Evolutionary conservation across 768 basidiomycete species (phyloP).

Genomic region (Pleurotus tuoliensis): DNA sequence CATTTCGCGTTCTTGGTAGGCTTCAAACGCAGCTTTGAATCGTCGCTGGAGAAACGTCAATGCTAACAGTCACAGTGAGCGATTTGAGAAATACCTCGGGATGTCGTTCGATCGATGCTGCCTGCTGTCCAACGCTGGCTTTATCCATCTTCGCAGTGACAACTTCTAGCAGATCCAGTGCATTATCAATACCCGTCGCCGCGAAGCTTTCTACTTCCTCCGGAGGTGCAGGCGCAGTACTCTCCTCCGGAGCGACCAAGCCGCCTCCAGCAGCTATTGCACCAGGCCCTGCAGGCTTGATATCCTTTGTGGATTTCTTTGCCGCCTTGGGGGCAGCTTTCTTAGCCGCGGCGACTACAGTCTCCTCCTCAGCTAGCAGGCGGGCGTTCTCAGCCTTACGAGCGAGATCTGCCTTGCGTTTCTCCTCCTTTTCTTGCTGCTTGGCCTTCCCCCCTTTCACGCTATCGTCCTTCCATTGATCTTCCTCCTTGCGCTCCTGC

Average conservation of each 20-base stretch:
- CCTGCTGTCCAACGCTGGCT: constrained; percentile 83
- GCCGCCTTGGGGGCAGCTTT: constrained; percentile 65
- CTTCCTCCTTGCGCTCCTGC: constrained; percentile 71
- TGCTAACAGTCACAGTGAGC: constrained; percentile 7
- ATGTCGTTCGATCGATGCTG: constrained; percentile 83
- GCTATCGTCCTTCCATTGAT: constrained; percentile 61
- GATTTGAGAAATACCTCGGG: constrained; percentile 62
- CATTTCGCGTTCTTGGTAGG: constrained; percentile 83
- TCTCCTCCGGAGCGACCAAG: constrained; percentile 20
- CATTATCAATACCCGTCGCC: constrained; percentile 89
- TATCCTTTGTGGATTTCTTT: constrained; percentile 39
- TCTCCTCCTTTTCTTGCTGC: constrained; percentile 75
- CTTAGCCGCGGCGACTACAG: constrained; percentile 48
- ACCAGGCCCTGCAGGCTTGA: constrained; percentile 79
- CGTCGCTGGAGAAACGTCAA: constrained; percentile 55
- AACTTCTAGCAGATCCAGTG: constrained; percentile 81
- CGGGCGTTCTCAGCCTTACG: constrained; percentile 86
- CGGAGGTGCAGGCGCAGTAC: constrained; percentile 17
- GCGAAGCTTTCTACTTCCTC: constrained; percentile 61
- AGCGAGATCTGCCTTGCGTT: constrained; percentile 74
- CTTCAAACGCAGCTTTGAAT: constrained; percentile 91
- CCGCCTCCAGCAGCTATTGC: constrained; percentile 76
- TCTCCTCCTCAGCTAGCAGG: constrained; percentile 87
- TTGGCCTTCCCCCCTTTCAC: constrained; percentile 55
- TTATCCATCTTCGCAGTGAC: constrained; percentile 94